Base-by-base conservation (phyloP, 805 yeast species). In the Blastobotrys attinorum region DNA sequence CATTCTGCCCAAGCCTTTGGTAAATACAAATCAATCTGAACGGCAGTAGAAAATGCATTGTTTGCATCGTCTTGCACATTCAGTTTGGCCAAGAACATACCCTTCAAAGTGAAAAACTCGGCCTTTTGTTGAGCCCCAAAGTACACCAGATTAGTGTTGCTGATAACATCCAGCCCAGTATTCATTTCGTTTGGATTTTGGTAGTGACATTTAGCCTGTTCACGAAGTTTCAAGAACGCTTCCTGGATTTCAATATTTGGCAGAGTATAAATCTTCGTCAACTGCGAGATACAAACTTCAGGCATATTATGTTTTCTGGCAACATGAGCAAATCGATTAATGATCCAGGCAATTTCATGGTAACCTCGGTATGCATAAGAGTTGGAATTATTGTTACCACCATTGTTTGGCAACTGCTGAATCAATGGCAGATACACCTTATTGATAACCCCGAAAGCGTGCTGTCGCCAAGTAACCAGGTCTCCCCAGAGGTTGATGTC, bases 1-100 rank as follows among this genome's bases (percentile, higher is more conserved):
- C 99, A 92, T 61, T 94, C 97, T 3, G 97, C 97, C 99, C 99
- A 92, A 0, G 98, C 97, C 61, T 92, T 90, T 1, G 97, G 96
- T 38, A 92, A 65, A 56, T 89, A 87, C 53, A 90, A 73, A 58
- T 94, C 98, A 45, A 92, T 80, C 62, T 92, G 97, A 16, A 92
- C 97, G 1, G 98, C 96, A 2, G 97, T 86, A 1, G 97, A 96
- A 68, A 92, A 92, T 0, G 96, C 96, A 60, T 92, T 95, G 59
- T 92, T 89, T 11, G 99, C 97, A 56, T 90, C 97, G 47, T 90
- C 97, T 51, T 80, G 79, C 37, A 86, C 90, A 53, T 86, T 81
- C 54, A 92, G 70, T 60, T 88, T 90, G 17, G 95, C 94, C 55
- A 90, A 73, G 58, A 94, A 92, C 96, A 92, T 92, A 51, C 98